These are phyloP conservation scores for Scheffersomyces lignosus DNA, from an alignment of 805 yeast species.

Conservation along the genomic window DNA sequence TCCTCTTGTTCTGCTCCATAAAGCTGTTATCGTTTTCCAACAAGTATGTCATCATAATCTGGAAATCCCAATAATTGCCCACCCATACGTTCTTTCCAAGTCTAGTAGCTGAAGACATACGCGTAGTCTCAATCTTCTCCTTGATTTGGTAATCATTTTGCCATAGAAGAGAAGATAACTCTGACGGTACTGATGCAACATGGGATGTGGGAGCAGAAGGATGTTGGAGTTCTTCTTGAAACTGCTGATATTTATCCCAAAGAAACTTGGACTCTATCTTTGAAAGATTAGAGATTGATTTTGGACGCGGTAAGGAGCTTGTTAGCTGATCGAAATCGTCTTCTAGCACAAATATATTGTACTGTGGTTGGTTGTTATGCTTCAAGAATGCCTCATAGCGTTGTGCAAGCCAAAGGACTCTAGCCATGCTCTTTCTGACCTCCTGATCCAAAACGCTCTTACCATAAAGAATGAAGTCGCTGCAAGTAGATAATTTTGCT, in stretches of 20 bases:
- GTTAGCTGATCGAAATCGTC: slow-evolving; percentile 4
- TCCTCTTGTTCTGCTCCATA: slow-evolving; percentile 3
- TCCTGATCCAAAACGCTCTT: slow-evolving; percentile 20
- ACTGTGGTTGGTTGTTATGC: slow-evolving; percentile 5
- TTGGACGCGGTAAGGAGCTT: slow-evolving; percentile 13
- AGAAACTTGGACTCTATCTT: slow-evolving; percentile 3
- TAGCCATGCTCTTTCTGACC: slow-evolving; percentile 22
- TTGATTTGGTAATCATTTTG: slow-evolving; percentile 65
- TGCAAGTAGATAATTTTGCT: slow-evolving; percentile 69
- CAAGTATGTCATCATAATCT: slow-evolving; percentile 29
- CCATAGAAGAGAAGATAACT: slow-evolving; percentile 40
- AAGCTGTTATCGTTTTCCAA: slow-evolving; percentile 10
- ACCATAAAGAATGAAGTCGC: slow-evolving; percentile 75
- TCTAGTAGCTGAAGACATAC: slow-evolving; percentile 78
- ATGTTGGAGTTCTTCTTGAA: neutral
- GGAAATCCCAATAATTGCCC: slow-evolving; percentile 79
- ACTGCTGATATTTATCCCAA: slow-evolving; percentile 1
- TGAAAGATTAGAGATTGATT: neutral
- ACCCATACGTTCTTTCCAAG: slow-evolving; percentile 63
- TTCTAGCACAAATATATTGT: slow-evolving; percentile 22
- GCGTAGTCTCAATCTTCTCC: slow-evolving; percentile 80
- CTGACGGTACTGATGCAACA: slow-evolving; percentile 5
- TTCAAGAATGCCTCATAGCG: slow-evolving; percentile 17
- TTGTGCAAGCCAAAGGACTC: slow-evolving; percentile 42
- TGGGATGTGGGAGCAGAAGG: neutral